These are phyloP conservation scores for Aspergillus intermedius DNA, from an alignment of 2,329 filamentous ascomycete species.

Conservation along the genomic window DNA sequence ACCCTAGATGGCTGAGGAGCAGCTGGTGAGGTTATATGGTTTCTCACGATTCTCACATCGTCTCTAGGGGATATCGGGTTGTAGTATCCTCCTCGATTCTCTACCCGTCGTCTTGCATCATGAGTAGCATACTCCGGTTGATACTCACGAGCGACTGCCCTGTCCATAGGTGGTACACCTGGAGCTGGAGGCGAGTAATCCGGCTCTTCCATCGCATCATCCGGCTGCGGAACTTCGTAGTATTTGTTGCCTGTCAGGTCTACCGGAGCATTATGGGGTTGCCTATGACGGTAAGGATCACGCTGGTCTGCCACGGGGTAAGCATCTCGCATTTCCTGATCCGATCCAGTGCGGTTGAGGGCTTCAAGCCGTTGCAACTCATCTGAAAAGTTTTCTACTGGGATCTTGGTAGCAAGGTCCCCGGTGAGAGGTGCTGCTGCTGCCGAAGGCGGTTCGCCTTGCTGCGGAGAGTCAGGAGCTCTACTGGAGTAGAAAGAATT, in stretches of 20 bases:
- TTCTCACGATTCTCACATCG: slow-evolving; percentile 60
- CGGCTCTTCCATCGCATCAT: slow-evolving; percentile 38
- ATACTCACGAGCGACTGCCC: slow-evolving; percentile 20
- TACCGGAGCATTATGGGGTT: slow-evolving; percentile 17
- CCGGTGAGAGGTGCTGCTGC: slow-evolving; percentile 25
- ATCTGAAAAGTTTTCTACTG: slow-evolving; percentile 28
- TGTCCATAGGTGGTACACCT: slow-evolving; percentile 26
- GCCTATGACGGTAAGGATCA: slow-evolving; percentile 24
- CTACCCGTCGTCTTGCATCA: slow-evolving; percentile 34
- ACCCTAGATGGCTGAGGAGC: slow-evolving; percentile 71
- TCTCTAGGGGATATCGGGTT: slow-evolving; percentile 31
- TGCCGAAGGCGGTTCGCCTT: slow-evolving; percentile 29
- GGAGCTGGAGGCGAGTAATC: slow-evolving; percentile 45
- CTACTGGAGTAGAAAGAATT: slow-evolving; percentile 95
- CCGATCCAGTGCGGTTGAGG: slow-evolving; percentile 30
- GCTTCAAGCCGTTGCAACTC: slow-evolving; percentile 33
- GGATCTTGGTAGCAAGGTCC: slow-evolving; percentile 27
- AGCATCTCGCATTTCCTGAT: slow-evolving; percentile 35
- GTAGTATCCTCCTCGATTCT: slow-evolving; percentile 35
- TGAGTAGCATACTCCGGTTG: slow-evolving; percentile 14
- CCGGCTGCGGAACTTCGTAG: slow-evolving; percentile 17
- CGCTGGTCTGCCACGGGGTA: slow-evolving; percentile 33
- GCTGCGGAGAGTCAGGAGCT: slow-evolving; percentile 65
- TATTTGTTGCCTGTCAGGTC: slow-evolving; percentile 13
- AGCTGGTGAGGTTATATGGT: slow-evolving; percentile 65